Evolutionary conservation across 78 protist species (phyloP).

Genomic region (Creolimax fragrantissima): DNA sequence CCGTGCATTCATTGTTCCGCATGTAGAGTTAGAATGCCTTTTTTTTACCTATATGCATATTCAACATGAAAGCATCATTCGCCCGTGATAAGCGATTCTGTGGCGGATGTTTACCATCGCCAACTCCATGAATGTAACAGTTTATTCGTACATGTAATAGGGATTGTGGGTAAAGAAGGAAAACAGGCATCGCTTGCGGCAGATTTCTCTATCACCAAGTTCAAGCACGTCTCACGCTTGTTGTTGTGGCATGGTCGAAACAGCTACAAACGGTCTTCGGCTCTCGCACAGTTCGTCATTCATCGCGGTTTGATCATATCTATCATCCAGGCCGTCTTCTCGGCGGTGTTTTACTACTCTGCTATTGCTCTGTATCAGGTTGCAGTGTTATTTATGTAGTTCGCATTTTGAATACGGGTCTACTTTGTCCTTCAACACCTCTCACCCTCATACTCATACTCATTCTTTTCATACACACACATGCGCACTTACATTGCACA

Average conservation of each 20-base stretch:
- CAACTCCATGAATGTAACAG: too few relatives aligned
- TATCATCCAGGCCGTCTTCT: slow-evolving; percentile 86
- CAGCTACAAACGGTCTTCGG: slow-evolving; percentile 53
- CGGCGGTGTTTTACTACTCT: slow-evolving; percentile 81
- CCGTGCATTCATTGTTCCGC: too few relatives aligned
- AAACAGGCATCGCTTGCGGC: slow-evolving; percentile 95
- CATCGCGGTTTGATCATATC: slow-evolving; percentile 97
- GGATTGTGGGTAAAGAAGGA: slow-evolving; percentile 95
- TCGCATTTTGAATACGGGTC: neutral
- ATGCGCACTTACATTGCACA: too few relatives aligned
- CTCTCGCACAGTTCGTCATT: slow-evolving; percentile 71
- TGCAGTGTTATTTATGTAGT: neutral
- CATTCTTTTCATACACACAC: too few relatives aligned
- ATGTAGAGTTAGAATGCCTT: too few relatives aligned
- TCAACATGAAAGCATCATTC: too few relatives aligned
- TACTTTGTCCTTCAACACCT: neutral
- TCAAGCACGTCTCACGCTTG: slow-evolving; percentile 61
- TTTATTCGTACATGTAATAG: too few relatives aligned
- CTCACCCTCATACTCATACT: neutral
- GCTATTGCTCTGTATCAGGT: slow-evolving; percentile 82
- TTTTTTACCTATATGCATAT: too few relatives aligned
- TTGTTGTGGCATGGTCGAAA: slow-evolving; percentile 66
- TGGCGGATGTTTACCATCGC: too few relatives aligned
- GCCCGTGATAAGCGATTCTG: too few relatives aligned
- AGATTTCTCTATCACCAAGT: slow-evolving; percentile 84